Percentiles rank a stretch among this genome's conserved stretches.
Conservation (phyloP, 1,284 basidiomycete genomes). For the Cryptococcus wingfieldii region DNA sequence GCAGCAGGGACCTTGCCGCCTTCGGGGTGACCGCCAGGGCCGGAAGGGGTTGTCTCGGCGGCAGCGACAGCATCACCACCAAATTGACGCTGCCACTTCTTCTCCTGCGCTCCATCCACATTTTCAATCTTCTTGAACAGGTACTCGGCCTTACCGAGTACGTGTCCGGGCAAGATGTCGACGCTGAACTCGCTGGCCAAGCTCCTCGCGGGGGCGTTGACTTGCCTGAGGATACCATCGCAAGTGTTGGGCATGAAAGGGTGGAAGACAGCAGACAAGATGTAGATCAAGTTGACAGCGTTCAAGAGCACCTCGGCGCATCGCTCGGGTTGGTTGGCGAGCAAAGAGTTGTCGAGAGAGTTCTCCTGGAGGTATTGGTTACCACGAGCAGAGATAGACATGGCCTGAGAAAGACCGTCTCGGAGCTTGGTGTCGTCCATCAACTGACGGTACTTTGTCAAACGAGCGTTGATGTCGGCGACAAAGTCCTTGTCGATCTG, state of each 20-base stretch:
- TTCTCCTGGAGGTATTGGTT: constrained; percentile 92
- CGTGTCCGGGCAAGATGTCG: constrained; percentile 84
- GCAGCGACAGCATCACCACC: constrained; percentile 57
- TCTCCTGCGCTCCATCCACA: constrained; percentile 65
- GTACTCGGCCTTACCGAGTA: constrained; percentile 78
- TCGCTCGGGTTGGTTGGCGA: constrained; percentile 72
- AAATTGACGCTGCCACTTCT: constrained; percentile 76
- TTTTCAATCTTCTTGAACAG: constrained; percentile 88
- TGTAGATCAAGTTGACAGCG: constrained; percentile 89
- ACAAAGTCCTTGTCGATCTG: constrained; percentile 70
- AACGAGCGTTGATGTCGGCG: constrained; percentile 69
- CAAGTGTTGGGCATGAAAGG: constrained; percentile 96
- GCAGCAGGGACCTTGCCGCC: constrained; percentile 32
- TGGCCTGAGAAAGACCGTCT: constrained; percentile 77
- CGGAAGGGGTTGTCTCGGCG: constrained; percentile 28
- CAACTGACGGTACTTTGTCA: constrained; percentile 75
- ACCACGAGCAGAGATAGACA: constrained; percentile 86
- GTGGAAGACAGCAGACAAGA: constrained; percentile 76
- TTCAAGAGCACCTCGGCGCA: constrained; percentile 88
- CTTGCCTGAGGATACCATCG: constrained; percentile 74
- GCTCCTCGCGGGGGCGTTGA: constrained; percentile 80
- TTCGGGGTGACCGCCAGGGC: constrained; percentile 35
- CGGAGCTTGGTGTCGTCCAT: constrained; percentile 93
- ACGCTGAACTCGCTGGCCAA: constrained; percentile 64
- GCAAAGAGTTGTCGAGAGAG: constrained; percentile 84